phyloP scores from a whole-genome alignment of 768 basidiomycete genomes.

The Boletus rubescentipes region DNA sequence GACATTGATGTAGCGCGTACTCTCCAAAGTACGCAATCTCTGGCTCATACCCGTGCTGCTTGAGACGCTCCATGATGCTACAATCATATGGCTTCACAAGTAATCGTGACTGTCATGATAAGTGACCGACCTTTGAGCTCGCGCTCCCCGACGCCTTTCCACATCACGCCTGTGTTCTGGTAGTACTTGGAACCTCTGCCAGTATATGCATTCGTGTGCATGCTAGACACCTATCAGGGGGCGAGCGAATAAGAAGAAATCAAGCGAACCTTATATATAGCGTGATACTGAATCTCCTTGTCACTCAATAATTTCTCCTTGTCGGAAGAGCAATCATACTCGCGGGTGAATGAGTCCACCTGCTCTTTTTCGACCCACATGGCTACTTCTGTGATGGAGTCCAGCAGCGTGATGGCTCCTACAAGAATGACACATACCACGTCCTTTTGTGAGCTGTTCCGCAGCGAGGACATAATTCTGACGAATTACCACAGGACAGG shows the following conservation, averaged over 20 bases:
- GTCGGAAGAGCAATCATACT: background rate
- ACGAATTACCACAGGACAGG: background rate
- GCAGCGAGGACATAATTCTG: background rate
- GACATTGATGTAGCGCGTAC: background rate
- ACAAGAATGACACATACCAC: background rate
- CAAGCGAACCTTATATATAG: background rate
- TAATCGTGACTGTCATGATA: background rate
- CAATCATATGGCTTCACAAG: too few relatives aligned
- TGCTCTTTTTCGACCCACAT: background rate
- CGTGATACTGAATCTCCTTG: background rate
- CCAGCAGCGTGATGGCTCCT: background rate
- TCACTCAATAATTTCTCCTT: background rate
- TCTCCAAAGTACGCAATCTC: constrained; percentile 3
- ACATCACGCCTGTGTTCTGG: background rate
- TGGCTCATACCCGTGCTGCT: constrained; percentile 1
- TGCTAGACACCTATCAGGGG: background rate
- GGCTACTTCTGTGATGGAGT: background rate
- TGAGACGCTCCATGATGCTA: constrained; percentile 15
- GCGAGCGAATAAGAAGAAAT: background rate
- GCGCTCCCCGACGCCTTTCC: background rate
- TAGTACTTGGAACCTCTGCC: background rate
- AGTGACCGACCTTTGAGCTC: background rate
- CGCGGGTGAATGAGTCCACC: background rate
- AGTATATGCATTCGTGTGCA: background rate
- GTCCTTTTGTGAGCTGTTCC: background rate